Base-by-base conservation (phyloP, 2,329 filamentous ascomycete species). In the Colletotrichum karsti region DNA sequence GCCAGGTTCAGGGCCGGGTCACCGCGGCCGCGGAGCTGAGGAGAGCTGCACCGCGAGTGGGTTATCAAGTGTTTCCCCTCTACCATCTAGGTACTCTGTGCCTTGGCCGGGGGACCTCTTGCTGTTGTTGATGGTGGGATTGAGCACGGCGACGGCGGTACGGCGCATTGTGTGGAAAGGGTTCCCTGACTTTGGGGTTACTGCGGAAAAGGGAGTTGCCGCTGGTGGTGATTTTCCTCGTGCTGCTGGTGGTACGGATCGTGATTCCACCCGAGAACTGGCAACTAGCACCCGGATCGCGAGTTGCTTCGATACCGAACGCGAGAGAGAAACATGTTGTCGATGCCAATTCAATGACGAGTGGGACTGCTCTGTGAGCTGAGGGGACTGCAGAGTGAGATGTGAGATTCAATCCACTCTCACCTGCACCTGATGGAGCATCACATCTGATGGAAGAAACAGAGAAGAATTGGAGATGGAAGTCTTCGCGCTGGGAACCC, bases 1-100 rank as follows among this genome's bases (percentile, higher is more conserved):
- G 39, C 22, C 58, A 64, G 65, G 65, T 67, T 44, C 53, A 67
- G 65, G 65, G 60, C 65, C 53, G 54, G 20, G 54, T 59, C 10
- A 41, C 65, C 53, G 53, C 64, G 53, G 53, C 64, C 64, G 64
- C 60, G 60, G 60, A 59, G 65, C 53, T 68, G 65, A 68, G 61
- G 22, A 24, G 44, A 46, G 30, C 44, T 37, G 57, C 37, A 50
- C 26, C 15, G 46, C 46, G 28, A 33, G 46, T 55, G 46, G 46
- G 20, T 62, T 48, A 15, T 37, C 37, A 13, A n/a, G 41, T 46
- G 41, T 7, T 28, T 55, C 54, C 53, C 59, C 48, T 44, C 46
- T 30, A 15, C 24, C 7, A 37, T 28, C 33, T 59, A 37, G 59
- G 18, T 20, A 37, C 42, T 22, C 54, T 42, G 13, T 15, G 35